Base-by-base conservation (phyloP, 2,329 filamentous ascomycete species). In the Colletotrichum australisinense region DNA sequence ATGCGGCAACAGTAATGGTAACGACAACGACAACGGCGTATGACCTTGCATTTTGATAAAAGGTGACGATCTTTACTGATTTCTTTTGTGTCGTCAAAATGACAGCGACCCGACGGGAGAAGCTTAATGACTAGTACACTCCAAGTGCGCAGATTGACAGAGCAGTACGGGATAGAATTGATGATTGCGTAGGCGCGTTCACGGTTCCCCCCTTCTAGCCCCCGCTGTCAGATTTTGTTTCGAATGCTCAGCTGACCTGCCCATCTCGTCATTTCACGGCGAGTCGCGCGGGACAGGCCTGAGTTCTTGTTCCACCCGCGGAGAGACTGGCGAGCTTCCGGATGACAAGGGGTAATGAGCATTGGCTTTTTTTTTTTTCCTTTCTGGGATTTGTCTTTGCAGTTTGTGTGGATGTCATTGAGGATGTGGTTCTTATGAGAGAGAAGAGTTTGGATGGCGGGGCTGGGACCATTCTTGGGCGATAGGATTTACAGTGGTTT, bases 211-310 rank as follows among this genome's bases (percentile, higher is more conserved):
- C 42, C 42, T 9, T 11, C 3, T 19, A 6, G 5, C 42, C 19
- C 42, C 19, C 8, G 52, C 26, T 42, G 28, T 46, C 49, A 32
- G 67, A 19, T 42, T 56, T 49, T 67, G 63, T 71, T 60, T 67
- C n/a, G 63, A 46, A 28, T 60, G 68, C 68, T 67, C 68, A 71
- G 69, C 63, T 68, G 69, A 67, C 62, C 42, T 56, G 4, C 19
- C 42, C 42, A 49, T 49, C 42, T 49, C 42, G 19, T 49, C 42
- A 11, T 49, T 49, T 49, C 19, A 49, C 19, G 42, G 42, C 19
- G 42, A 49, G 42, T 49, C 42, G 42, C 42, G 42, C 42, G 42
- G 19, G 42, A n/a, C 19, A 22, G 42, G 42, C 19, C 42, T 49
- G 42, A 7, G 16, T 8, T 42, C 7, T 22, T 22, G 8, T n/a